Conservation (phyloP, 78 protist genomes). For the Dictyostelium firmibasis region DNA sequence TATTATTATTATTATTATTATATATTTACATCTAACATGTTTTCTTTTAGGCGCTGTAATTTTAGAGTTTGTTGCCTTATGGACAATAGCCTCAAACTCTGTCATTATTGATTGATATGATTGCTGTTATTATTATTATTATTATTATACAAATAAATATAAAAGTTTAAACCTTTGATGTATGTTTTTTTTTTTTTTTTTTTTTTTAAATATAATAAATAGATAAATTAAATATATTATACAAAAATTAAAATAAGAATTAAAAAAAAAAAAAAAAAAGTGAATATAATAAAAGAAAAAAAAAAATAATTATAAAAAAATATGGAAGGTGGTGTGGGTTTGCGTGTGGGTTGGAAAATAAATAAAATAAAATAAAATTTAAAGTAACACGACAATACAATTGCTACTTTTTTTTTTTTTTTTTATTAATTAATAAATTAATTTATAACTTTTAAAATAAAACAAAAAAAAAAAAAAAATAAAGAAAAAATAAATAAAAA, state of each 20-base stretch:
- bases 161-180: not conserved
- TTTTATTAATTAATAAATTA: not conserved
- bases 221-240: not conserved
- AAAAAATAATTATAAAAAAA: too few species aligned
- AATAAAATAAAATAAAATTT: too few species aligned
- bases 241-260: not conserved
- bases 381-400: not conserved
- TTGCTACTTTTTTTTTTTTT: not conserved
- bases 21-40: conserved; percentile 68
- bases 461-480: too few species aligned
- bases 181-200: too few species aligned
- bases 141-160: not conserved
- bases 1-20: not conserved
- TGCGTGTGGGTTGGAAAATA: not conserved
- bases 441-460: too few species aligned
- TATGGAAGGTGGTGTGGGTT: not conserved
- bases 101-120: conserved; percentile 14
- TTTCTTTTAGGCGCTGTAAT: conserved; percentile 66
- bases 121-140: not conserved
- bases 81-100: conserved; percentile 64
- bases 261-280: not conserved
- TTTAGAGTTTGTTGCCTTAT: conserved; percentile 74
- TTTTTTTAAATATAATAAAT: too few species aligned
- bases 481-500: too few species aligned
- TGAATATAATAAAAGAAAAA: not conserved